Evolutionary conservation across 2,329 filamentous ascomycete genomes (phyloP), one percentile per base, ranked within the genome.

Genomic region (Chaetomium sp.): DNA sequence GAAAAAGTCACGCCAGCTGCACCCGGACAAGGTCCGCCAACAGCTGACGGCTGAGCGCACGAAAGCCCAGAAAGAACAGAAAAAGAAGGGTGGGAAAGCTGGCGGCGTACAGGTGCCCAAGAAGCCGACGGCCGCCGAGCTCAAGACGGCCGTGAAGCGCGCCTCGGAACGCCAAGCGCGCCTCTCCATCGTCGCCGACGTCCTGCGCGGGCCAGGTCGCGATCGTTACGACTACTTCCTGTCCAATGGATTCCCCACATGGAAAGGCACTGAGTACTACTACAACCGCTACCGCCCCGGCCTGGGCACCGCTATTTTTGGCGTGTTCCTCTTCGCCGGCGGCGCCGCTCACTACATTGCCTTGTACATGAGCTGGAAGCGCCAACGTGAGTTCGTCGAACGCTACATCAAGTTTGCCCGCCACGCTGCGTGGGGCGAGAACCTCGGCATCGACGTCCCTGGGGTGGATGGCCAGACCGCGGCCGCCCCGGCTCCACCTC

Each of bases 261-360:
- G 94, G 94, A 91, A 92, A 76, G 94, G 94, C 56, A 96, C 92
- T 45, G 92, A 94, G 60, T 99, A 99, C 80, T 99, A 97, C 80
- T 99, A 99, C 77, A 85, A 85, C 66, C 86, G 94, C 56, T 96
- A 92, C 79, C 84, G 94, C 19, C 94, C 94, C 1, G 94, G 94
- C 7, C 77, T 97, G 45, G 90, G 89, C 57, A 88, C 88, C 11
- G 94, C 96, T 46, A 72, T 97, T 51, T 59, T 86, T 33, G 91
- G 92, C 48, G 74, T 95, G 42, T 90, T 97, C 71, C 70, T 96
- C 60, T 82, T 89, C 52, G 82, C 88, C 51, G 92, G 91, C 55
- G 94, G 94, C 60, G 88, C 78, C 35, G 86, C 88, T 40, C 94
- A 99, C 75, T 99, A 96, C 74, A 76, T 89, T 49, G 86, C 87